Percentiles rank a stretch among this genome's conserved stretches.
Conservation (phyloP, 2,329 filamentous ascomycete species). For the Apiospora phragmitis region DNA sequence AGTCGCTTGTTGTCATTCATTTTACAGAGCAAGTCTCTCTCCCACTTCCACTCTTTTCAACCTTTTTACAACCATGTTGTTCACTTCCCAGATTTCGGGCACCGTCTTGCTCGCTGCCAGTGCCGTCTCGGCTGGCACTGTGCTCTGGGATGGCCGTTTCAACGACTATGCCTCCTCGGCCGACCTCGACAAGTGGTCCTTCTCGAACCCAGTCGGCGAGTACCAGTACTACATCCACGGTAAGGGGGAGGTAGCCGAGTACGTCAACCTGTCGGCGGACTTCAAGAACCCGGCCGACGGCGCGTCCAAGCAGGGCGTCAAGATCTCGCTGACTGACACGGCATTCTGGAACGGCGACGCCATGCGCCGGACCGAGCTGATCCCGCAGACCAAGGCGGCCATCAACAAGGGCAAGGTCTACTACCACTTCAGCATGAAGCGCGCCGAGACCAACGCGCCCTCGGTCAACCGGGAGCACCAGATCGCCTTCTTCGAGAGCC, state of each 20-base stretch:
- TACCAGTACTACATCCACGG: constrained; percentile 80
- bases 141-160: constrained; percentile 63
- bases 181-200: constrained; percentile 58
- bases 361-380: constrained; percentile 74
- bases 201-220: constrained; percentile 60
- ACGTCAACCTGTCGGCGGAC: constrained; percentile 58
- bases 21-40: background rate
- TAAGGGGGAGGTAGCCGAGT: constrained; percentile 49
- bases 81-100: constrained; percentile 7
- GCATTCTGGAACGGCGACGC: constrained; percentile 72
- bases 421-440: constrained; percentile 72
- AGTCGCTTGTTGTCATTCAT: constrained; percentile 1
- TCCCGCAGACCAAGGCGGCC: constrained; percentile 66
- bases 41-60: background rate
- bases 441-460: constrained; percentile 59
- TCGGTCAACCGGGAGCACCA: constrained; percentile 67
- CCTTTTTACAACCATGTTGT: background rate
- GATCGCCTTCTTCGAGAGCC: constrained; percentile 62
- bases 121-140: constrained; percentile 36
- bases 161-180: constrained; percentile 49
- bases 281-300: constrained; percentile 68
- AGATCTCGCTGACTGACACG: constrained; percentile 64
- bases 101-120: constrained; percentile 7
- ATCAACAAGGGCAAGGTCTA: constrained; percentile 68
- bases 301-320: constrained; percentile 62